phyloP scores from a whole-genome alignment of 1,139 yeast genomes.

The Diutina pseudorugosa region DNA sequence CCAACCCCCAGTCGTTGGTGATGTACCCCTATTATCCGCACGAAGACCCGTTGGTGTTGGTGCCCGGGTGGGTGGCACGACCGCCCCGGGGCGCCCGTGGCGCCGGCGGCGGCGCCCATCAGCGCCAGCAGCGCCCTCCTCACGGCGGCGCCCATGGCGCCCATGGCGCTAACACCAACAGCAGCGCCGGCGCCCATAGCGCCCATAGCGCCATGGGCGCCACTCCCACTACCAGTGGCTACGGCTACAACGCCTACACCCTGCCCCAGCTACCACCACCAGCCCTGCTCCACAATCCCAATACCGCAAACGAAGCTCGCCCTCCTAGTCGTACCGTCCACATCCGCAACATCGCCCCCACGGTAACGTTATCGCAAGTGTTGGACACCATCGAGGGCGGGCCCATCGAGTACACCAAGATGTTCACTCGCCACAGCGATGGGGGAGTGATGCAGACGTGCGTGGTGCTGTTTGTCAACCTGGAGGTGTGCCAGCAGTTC shows the following conservation, averaged over 20 bases:
- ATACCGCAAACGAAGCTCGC: too few relatives aligned
- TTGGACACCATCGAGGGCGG: conserved; percentile 27
- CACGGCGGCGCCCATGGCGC: too few relatives aligned
- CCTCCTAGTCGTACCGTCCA: conserved; percentile 25
- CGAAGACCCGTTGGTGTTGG: neutral
- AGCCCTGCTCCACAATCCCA: too few relatives aligned
- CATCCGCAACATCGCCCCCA: conserved; percentile 18
- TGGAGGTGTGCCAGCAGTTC: conserved; percentile 23
- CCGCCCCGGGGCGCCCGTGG: neutral
- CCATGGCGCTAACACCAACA: too few relatives aligned
- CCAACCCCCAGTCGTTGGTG: neutral
- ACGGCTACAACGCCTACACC: neutral
- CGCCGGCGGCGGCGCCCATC: too few relatives aligned
- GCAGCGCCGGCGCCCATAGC: too few relatives aligned
- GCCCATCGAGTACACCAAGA: conserved; percentile 31
- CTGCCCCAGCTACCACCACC: neutral
- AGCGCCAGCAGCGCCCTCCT: neutral
- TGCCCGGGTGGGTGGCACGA: neutral
- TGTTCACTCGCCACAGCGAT: conserved; percentile 22
- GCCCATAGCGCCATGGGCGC: too few relatives aligned
- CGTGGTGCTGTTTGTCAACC: conserved; percentile 28
- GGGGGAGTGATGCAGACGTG: conserved; percentile 19
- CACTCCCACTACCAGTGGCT: neutral
- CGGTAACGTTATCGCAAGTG: conserved; percentile 19
- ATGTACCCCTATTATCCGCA: neutral